Conservation (phyloP, 1,284 basidiomycete species). For the Austroboletus novae-zelandiae region DNA sequence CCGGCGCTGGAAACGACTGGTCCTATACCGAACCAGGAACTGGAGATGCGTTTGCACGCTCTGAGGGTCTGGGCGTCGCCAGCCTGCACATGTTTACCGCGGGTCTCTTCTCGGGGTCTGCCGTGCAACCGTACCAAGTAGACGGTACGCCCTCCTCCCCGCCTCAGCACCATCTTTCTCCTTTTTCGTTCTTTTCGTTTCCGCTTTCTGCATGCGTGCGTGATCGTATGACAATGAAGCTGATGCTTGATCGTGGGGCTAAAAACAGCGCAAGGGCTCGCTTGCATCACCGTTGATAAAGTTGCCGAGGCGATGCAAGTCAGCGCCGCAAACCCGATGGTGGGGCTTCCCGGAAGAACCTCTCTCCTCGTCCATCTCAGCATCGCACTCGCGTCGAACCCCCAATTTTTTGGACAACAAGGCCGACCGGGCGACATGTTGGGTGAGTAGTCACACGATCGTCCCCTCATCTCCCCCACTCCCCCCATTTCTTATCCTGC, state of each 20-base stretch:
- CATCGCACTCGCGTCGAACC: conserved; percentile 61
- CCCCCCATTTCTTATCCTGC: not conserved
- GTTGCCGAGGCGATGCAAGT: conserved; percentile 83
- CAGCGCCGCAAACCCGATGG: conserved; percentile 76
- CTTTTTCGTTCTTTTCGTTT: conserved; percentile 1
- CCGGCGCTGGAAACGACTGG: conserved; percentile 89
- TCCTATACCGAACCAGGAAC: conserved; percentile 65
- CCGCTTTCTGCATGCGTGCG: not conserved
- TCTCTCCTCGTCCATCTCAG: conserved; percentile 73
- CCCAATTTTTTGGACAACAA: conserved; percentile 67
- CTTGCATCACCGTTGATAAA: conserved; percentile 59
- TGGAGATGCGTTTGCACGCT: conserved; percentile 65
- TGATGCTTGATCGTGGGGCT: not conserved
- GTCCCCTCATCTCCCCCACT: not conserved
- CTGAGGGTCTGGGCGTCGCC: conserved; percentile 92
- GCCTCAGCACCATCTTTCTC: not conserved
- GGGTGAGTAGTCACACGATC: conserved; percentile 40
- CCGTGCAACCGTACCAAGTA: conserved; percentile 64
- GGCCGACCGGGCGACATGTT: conserved; percentile 82
- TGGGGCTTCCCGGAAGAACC: conserved; percentile 85
- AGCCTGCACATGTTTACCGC: conserved; percentile 86
- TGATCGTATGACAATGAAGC: not conserved
- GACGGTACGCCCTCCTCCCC: conserved; percentile 55
- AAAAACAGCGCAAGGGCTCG: conserved; percentile 66
- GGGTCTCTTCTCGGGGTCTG: conserved; percentile 79